Evolutionary conservation across 495 filamentous ascomycete genomes (phyloP), one percentile per base, ranked within the genome.

Genomic region (Podospora pseudocomata): DNA sequence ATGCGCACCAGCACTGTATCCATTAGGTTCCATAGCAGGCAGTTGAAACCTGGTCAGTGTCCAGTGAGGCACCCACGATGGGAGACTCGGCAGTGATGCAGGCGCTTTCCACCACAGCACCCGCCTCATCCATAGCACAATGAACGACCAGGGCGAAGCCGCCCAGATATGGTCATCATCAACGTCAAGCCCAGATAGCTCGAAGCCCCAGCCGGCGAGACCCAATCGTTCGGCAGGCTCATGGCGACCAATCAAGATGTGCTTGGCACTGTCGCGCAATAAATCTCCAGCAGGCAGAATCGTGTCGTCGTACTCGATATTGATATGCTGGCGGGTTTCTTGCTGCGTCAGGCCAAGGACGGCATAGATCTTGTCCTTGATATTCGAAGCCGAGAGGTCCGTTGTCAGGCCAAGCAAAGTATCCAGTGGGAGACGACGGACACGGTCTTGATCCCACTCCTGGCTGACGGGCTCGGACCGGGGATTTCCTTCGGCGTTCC

Each of bases 301-400:
- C 5, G 54, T 23, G 20, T 57, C 54, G 54, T 57, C 54, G 20
- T 57, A 57, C 18, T 57, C 54, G 2, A 23, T 18, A 5, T n/a
- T 18, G 54, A 57, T 57, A 18, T 57, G 54, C 54, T 18, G 54
- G 54, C 54, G 54, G 15, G 54, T 57, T 57, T 57, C 54, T 5
- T n/a, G 54, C 54, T n/a, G 16, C 5, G 54, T 57, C 54, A 57
- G 16, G 16, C 54, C 54, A 18, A 57, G 54, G 6, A 57, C 18
- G 16, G 54, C 54, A 57, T 57, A 57, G 16, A 57, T 18, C 54
- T 57, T 57, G 54, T 57, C 54, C 18, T 57, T 57, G 54, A 57
- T 16, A 23, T 57, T 57, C 18, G 54, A 13, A 13, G 54, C 54
- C 20, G 54, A 57, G 20, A 57, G 20, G 54, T 57, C 54, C 15